These are phyloP conservation scores for Fonsecaea multimorphosa DNA, from an alignment of 2,329 filamentous ascomycete species.

Conservation along the genomic window DNA sequence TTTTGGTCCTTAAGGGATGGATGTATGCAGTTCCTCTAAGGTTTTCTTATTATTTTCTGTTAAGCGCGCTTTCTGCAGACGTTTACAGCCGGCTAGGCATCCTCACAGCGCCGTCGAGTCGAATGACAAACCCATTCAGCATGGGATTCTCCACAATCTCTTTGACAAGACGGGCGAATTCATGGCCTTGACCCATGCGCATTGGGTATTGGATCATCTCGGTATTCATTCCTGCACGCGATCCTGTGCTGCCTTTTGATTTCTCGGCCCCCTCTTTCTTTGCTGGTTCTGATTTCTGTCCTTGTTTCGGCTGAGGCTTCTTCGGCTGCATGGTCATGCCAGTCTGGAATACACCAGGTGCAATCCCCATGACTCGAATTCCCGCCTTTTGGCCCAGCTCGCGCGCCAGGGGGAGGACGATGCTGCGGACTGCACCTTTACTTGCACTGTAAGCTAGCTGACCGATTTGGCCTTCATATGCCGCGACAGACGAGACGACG, in stretches of 20 bases:
- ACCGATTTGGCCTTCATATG: conserved; percentile 40
- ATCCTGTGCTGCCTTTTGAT: conserved; percentile 23
- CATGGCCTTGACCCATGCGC: conserved; percentile 38
- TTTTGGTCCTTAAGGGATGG: conserved; percentile 4
- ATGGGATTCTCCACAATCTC: conserved; percentile 41
- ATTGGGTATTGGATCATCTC: conserved; percentile 40
- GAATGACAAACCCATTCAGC: conserved; percentile 40
- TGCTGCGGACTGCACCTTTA: conserved; percentile 39
- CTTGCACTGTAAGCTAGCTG: conserved; percentile 42
- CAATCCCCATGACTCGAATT: conserved; percentile 39
- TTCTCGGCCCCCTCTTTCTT: conserved; percentile 24
- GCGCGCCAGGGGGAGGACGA: conserved; percentile 40
- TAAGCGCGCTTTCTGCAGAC: neutral
- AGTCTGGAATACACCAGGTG: conserved; percentile 40
- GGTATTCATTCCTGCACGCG: conserved; percentile 27
- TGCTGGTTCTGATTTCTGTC: neutral
- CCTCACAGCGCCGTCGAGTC: conserved; percentile 40
- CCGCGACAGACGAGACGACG: conserved; percentile 39
- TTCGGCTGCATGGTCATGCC: conserved; percentile 36
- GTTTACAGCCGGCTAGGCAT: conserved; percentile 39
- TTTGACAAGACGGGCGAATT: conserved; percentile 40
- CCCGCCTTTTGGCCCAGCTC: conserved; percentile 40
- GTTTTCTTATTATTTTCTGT: neutral
- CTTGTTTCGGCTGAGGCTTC: conserved; percentile 1
- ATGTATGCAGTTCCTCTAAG: neutral